Percentiles rank a stretch among this genome's conserved stretches.
phyloP scores from a whole-genome alignment of 352 stramenopile species.

The Elongisporangium undulatum region DNA sequence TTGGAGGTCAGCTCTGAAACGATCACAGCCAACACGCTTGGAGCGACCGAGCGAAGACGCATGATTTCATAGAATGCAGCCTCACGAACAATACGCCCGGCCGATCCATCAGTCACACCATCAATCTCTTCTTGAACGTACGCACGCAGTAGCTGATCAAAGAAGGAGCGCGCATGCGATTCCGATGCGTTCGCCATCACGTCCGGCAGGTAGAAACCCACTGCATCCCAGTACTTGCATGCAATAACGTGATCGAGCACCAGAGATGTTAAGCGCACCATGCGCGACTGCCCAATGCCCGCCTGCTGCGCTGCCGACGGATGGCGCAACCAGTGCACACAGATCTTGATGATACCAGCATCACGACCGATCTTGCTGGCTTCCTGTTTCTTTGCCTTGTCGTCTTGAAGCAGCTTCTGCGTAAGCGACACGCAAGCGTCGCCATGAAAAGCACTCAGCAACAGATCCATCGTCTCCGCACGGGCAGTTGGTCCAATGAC shows the following conservation, averaged over 20 bases:
- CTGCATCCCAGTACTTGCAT: constrained; percentile 62
- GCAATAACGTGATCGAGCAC: constrained; percentile 57
- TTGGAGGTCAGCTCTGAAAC: not conserved
- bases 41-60: constrained; percentile 32
- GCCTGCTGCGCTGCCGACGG: constrained; percentile 12
- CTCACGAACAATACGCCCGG: constrained; percentile 52
- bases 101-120: constrained; percentile 12
- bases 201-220: constrained; percentile 69
- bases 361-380: not conserved
- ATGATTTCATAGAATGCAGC: constrained; percentile 81
- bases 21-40: constrained; percentile 29
- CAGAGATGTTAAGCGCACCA: constrained; percentile 31
- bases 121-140: constrained; percentile 27
- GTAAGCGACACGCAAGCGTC: constrained; percentile 30
- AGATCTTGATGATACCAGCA: constrained; percentile 73
- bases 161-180: constrained; percentile 17
- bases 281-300: constrained; percentile 6
- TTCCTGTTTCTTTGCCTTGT: constrained; percentile 6
- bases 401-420: constrained; percentile 26
- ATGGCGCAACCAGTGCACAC: constrained; percentile 54
- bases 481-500: constrained; percentile 28
- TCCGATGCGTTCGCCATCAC: constrained; percentile 34
- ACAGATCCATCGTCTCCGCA: constrained; percentile 35
- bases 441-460: constrained; percentile 37
- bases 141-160: constrained; percentile 23